Base-by-base conservation (phyloP, 2,329 filamentous ascomycete genomes). In the Coniochaeta prunicola region DNA sequence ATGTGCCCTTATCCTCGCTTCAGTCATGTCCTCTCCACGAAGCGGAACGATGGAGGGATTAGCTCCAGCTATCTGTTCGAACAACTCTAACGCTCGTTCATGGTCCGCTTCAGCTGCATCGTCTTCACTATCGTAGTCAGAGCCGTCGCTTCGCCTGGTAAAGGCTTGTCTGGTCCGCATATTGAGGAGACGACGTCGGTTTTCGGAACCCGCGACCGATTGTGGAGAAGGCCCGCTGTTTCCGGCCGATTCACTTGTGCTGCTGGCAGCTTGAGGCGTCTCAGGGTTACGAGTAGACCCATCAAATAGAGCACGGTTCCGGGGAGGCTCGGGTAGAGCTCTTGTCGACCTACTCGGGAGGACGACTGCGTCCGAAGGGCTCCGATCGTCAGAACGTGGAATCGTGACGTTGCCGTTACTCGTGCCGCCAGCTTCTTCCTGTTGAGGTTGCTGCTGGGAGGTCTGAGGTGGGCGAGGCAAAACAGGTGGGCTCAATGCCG, bases 1-100 rank as follows among this genome's bases (percentile, higher is more conserved):
- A 15, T 77, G 69, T 12, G 73, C 71, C 17, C 77, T 71, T 19
- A 76, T 57, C 9, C 71, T 66, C 19, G 66, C 66, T 13, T 77
- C 75, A 2, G 72, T 68, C n/a, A 59, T 30, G 33, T 61, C 48
- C 38, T 58, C 42, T 17, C 26, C 31, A 3, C 40, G n/a, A 13
- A 45, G 40, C 8, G 34, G 17, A 17, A 8, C 31, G 45, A 60
- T 19, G 61, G 48, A 4, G 60, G 36, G 59, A 7, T 42, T 42
- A 17, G 33, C 31, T 1, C 50, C 48, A 17, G 33, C 31, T 1
- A 38, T 24, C 36, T 63, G 62, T 26, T 67, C 61, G 0, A 65
- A 38, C 12, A 64, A 61, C 5, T 59, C 61, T 50, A 66, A n/a
- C 33, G 61, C 58, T 2, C 62, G 59, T 24, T 67, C 66, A 12